Base-by-base conservation (phyloP, 495 filamentous ascomycete genomes). In the Lentithecium fluviatile region DNA sequence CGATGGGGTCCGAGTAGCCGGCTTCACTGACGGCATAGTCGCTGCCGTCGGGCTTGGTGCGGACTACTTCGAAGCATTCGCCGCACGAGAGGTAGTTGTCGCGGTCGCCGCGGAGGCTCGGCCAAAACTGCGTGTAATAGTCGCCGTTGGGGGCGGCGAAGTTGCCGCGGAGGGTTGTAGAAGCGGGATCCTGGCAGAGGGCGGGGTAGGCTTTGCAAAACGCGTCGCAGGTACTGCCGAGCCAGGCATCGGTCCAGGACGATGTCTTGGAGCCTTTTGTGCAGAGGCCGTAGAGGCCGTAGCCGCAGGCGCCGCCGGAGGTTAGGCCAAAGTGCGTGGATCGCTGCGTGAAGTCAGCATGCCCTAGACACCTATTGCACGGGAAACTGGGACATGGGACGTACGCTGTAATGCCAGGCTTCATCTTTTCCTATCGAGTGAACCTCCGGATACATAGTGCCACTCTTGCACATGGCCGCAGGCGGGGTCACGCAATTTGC, bases 21-120 rank as follows among this genome's bases (percentile, higher is more conserved):
- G 46, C 46, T 50, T 50, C 46, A 26, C 46, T 23, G 7, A 50
- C 23, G 21, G 46, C 21, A 24, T 50, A 50, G 46, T 21, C 13
- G 46, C n/a, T 21, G 46, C 46, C 46, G 23, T 50, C 46, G 46
- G 46, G 13, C 13, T 50, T 21, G 7, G 46, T 50, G 46, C 26
- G 46, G 46, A 50, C n/a, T 11, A 50, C 17, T 26, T 50, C 13
- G n/a, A 23, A 50, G 46, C 46, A 50, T 26, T 50, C 46, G 6
- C 46, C 46, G 46, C 46, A 50, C 8, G 46, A 50, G 46, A 50
- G 46, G 46, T 50, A 50, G 46, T 50, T 50, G n/a, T 50, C 46
- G 3, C 12, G n/a, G 21, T 50, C 21, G 7, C 46, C 46, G 46
- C 17, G 46, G 5, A 50, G 46, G 7, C 17, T 23, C 13, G 46